Percentiles rank a stretch among this genome's conserved stretches.
Conservation (phyloP, 1,139 yeast genomes). For the Arxiozyma telluris region DNA sequence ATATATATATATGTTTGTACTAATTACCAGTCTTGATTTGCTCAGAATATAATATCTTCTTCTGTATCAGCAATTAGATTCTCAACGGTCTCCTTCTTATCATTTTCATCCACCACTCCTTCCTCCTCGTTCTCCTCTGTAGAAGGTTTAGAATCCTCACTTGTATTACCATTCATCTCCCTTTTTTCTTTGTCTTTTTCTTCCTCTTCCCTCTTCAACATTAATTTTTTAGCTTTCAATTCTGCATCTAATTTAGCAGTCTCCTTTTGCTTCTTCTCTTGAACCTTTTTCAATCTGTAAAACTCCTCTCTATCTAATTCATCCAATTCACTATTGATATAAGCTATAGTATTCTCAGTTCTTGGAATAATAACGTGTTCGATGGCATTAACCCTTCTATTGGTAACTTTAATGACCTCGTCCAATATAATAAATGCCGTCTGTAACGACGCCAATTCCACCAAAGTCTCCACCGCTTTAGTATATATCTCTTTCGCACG, state of each 20-base stretch:
- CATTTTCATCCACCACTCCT: conserved; percentile 3
- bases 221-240: conserved; percentile 21
- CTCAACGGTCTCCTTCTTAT: conserved; percentile 15
- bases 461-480: conserved; percentile 90
- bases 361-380: conserved; percentile 97
- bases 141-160: neutral
- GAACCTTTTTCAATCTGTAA: conserved; percentile 91
- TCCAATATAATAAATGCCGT: conserved; percentile 94
- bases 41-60: conserved; percentile 6
- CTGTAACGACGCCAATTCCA: conserved; percentile 87
- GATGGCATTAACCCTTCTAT: conserved; percentile 96
- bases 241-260: conserved; percentile 32
- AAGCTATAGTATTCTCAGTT: conserved; percentile 88
- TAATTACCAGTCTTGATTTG: neutral
- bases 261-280: conserved; percentile 74
- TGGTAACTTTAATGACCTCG: conserved; percentile 95
- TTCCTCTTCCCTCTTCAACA: conserved; percentile 2
- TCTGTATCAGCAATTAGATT: conserved; percentile 5
- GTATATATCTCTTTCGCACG: conserved; percentile 89
- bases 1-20: neutral
- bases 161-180: neutral
- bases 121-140: neutral
- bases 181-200: no score
- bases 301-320: conserved; percentile 98
- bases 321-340: conserved; percentile 92